A percentile compares a stretch with the other conserved stretches of the same genome.
Evolutionary conservation across 1,139 yeast species (phyloP).

Genomic region (Candida sanyaensis): DNA sequence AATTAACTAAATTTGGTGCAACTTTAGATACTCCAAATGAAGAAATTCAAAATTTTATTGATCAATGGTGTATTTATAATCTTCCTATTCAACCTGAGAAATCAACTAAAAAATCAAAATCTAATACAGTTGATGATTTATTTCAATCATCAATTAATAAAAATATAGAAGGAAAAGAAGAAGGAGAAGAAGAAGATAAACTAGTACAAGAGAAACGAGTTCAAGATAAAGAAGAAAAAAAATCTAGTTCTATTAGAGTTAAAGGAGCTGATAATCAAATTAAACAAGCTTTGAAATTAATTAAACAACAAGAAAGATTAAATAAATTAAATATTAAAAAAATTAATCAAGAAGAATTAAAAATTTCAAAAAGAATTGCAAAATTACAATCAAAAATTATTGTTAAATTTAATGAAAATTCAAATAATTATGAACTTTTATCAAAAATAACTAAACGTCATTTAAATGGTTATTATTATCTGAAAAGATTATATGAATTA

Average conservation of each 20-base stretch:
- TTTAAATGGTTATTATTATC: not conserved
- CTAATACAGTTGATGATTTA: not conserved
- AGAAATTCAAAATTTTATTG: slow-evolving; percentile 6
- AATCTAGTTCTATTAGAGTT: too few relatives aligned
- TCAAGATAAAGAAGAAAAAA: too few relatives aligned
- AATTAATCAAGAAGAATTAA: not conserved
- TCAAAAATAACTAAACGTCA: not conserved
- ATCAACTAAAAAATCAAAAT: not conserved
- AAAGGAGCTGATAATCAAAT: too few relatives aligned
- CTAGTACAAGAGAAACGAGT: not conserved
- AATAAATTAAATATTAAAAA: not conserved
- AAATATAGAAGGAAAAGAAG: not conserved
- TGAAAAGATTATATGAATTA: not conserved
- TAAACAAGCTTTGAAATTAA: too few relatives aligned
- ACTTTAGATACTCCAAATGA: slow-evolving; percentile 5
- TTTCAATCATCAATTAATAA: not conserved
- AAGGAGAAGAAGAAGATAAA: not conserved
- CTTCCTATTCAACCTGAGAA: not conserved
- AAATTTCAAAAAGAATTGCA: not conserved
- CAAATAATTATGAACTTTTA: slow-evolving; percentile 2
- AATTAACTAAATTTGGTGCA: not conserved
- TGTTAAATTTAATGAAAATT: slow-evolving; percentile 1
- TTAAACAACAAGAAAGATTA: not conserved
- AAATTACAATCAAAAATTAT: not conserved
- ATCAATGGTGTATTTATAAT: slow-evolving; percentile 5